A percentile compares a stretch with the other conserved stretches of the same genome.
phyloP scores from a whole-genome alignment of 306 rosid species.

The Delonix regia region DNA sequence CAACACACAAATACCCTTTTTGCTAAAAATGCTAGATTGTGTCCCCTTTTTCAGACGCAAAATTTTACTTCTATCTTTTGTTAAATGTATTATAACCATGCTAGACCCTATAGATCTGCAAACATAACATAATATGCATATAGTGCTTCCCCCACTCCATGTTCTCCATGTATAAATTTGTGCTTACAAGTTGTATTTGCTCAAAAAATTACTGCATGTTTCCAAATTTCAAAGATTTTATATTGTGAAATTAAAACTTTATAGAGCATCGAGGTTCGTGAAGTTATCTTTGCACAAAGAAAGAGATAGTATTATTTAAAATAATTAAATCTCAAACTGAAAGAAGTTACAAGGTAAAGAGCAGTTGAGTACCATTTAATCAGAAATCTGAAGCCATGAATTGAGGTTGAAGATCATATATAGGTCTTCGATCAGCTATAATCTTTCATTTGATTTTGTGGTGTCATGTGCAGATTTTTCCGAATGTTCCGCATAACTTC shows the following conservation, averaged over 20 bases:
- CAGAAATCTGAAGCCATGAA: background rate
- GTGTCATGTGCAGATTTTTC: background rate
- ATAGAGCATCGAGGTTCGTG: constrained; percentile 9
- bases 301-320: background rate
- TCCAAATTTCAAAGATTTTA: constrained; percentile 33
- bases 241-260: background rate
- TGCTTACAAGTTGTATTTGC: constrained; percentile 45
- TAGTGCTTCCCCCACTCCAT: constrained; percentile 57
- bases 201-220: constrained; percentile 35
- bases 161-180: constrained; percentile 49
- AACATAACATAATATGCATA: constrained; percentile 28
- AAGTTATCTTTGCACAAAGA: background rate
- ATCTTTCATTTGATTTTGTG: background rate
- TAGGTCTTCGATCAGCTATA: background rate
- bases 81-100: constrained; percentile 23
- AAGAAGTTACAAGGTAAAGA: background rate
- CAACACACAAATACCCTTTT: constrained; percentile 55
- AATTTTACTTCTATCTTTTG: constrained; percentile 14
- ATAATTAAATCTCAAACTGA: too few species aligned
- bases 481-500: background rate
- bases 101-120: constrained; percentile 13
- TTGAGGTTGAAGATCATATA: background rate
- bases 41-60: constrained; percentile 45
- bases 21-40: constrained; percentile 50
- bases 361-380: background rate